Base-by-base conservation (phyloP, 2,329 filamentous ascomycete genomes). In the Aspergillus uvarum region DNA sequence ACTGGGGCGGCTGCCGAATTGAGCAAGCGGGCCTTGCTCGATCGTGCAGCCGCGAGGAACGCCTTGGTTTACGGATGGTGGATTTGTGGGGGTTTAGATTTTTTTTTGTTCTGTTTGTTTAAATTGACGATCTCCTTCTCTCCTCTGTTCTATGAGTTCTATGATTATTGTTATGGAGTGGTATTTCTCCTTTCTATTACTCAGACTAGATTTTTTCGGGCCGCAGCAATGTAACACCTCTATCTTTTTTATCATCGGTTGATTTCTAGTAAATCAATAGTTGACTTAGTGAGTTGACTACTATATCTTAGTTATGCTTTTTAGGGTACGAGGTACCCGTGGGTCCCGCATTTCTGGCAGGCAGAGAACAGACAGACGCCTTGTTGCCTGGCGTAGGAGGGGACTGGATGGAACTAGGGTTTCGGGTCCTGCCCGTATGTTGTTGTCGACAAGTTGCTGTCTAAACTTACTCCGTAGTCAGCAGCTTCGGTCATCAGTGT, bases 1-100 rank as follows among this genome's bases (percentile, higher is more conserved):
- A 55, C 26, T 62, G 54, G 60, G 60, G 60, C 52, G 48, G 60
- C 60, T 60, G 57, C 60, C 44, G 29, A 44, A 42, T 54, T 44
- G 50, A 35, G 49, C 51, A 51, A 59, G 60, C 60, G 49, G 58
- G 60, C 35, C 60, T 60, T 52, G 38, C 50, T 47, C 52, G 51
- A 54, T 50, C 26, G 54, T 56, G 53, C 59, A 59, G 59, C 54
- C 58, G 53, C 51, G 58, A 47, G 48, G 58, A 56, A 52, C 42
- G 60, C 60, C 60, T 62, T 62, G 54, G 53, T 56, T 50, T 38
- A 12, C 48, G 49, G 53, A 22, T 35, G 32, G 53, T 62, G 54
- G 58, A 35, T 38, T 42, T 53, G 58, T 54, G 50, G 57, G 57
- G 57, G 47, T 29, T 26, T 24, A n/a, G 26, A 35, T 21, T n/a